Conservation (phyloP, 2,329 filamentous ascomycete genomes). For the Colletotrichum ledebouriae region DNA sequence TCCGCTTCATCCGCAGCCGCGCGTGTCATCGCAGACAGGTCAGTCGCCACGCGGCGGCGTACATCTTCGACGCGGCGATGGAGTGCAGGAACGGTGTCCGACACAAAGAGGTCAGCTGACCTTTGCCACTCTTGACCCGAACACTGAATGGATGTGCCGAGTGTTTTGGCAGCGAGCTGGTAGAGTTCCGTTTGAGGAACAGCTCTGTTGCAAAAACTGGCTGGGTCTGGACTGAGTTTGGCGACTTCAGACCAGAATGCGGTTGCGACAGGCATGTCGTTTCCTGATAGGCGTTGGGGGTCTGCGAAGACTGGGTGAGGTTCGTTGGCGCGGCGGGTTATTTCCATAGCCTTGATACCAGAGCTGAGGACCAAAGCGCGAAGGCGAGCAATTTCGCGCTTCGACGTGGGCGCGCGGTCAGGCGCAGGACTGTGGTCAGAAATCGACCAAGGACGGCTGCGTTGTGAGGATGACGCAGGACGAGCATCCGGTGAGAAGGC, state of each 20-base stretch:
- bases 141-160: constrained; percentile 61
- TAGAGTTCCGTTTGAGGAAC: constrained; percentile 62
- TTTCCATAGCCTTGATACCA: constrained; percentile 90
- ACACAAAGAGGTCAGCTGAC: constrained; percentile 71
- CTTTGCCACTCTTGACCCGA: constrained; percentile 69
- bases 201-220: constrained; percentile 50
- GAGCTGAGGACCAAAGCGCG: constrained; percentile 83
- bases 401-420: constrained; percentile 63
- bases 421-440: constrained; percentile 57
- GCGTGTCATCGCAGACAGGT: constrained; percentile 72
- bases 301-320: constrained; percentile 46
- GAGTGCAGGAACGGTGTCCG: constrained; percentile 68
- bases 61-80: constrained; percentile 62
- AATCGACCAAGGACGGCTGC: constrained; percentile 64
- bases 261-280: constrained; percentile 49
- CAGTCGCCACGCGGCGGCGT: constrained; percentile 62
- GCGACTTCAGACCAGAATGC: constrained; percentile 60
- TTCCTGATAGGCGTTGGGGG: constrained; percentile 15
- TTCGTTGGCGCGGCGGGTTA: constrained; percentile 74
- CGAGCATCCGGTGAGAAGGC: constrained; percentile 42
- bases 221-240: constrained; percentile 54
- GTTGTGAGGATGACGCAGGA: constrained; percentile 43
- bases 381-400: constrained; percentile 84
- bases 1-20: constrained; percentile 83
- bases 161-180: constrained; percentile 64